Evolutionary conservation across 768 basidiomycete species (phyloP).

Genomic region (Peribolospora baueri): DNA sequence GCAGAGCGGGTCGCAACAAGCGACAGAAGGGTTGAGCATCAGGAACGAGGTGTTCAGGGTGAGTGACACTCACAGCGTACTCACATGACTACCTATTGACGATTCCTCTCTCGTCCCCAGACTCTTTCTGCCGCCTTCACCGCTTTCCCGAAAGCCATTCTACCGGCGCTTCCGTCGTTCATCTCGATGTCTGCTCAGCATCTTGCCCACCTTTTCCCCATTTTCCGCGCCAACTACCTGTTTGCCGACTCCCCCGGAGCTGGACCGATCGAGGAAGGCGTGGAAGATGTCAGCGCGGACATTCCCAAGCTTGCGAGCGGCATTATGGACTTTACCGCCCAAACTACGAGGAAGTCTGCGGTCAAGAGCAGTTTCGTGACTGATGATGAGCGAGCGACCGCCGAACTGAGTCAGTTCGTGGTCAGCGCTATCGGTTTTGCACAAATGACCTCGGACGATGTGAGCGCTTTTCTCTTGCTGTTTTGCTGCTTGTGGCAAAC

Average conservation of each 20-base stretch:
- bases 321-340: constrained; percentile 55
- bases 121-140: constrained; percentile 54
- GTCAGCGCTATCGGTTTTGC: constrained; percentile 38
- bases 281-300: constrained; percentile 30
- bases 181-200: constrained; percentile 20
- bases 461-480: constrained; percentile 20
- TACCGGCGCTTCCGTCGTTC: constrained; percentile 22
- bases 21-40: constrained; percentile 59
- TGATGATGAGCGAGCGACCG: constrained; percentile 16
- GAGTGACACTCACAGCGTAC: constrained; percentile 8
- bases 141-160: constrained; percentile 53
- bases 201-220: constrained; percentile 33
- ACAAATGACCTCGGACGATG: constrained; percentile 72
- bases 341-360: constrained; percentile 34
- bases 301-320: constrained; percentile 52
- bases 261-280: constrained; percentile 42
- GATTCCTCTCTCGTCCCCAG: constrained; percentile 21
- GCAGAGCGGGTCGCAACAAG: constrained; percentile 24
- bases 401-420: constrained; percentile 26
- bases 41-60: constrained; percentile 71
- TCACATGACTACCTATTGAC: background rate
- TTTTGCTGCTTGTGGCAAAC: background rate
- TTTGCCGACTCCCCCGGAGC: constrained; percentile 28
- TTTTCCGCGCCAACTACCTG: constrained; percentile 21
- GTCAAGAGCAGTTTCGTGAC: constrained; percentile 1